Percentiles rank a stretch among this genome's conserved stretches.
Conservation (phyloP, 257 asterid species). For the Salvia miltiorrhiza region DNA sequence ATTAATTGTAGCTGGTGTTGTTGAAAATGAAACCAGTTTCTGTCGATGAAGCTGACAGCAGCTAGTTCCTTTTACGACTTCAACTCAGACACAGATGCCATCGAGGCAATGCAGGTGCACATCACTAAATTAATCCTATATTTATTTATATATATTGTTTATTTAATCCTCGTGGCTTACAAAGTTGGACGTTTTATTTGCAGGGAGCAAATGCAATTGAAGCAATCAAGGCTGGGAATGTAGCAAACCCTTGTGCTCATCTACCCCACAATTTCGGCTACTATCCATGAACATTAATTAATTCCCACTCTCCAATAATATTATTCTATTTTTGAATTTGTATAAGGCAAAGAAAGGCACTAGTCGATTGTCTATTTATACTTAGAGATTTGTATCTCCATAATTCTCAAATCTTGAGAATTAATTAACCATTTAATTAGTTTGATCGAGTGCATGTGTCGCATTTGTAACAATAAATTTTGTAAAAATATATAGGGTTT, state of each 20-base stretch:
- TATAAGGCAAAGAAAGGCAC: not conserved
- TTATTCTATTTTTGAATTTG: slow-evolving; percentile 1
- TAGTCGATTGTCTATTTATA: not conserved
- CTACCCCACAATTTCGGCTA: slow-evolving; percentile 42
- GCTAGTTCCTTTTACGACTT: slow-evolving; percentile 64
- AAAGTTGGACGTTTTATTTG: too few species aligned
- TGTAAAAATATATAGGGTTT: too few species aligned
- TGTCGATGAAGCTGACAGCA: slow-evolving; percentile 84
- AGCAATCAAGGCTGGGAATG: slow-evolving; percentile 48
- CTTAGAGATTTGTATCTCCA: slow-evolving; percentile 11
- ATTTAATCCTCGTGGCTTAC: too few species aligned
- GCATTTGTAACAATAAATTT: not conserved
- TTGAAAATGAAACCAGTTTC: slow-evolving; percentile 50
- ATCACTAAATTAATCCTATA: too few species aligned
- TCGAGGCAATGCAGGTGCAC: slow-evolving; percentile 36
- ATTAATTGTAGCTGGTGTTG: not conserved
- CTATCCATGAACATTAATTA: slow-evolving; percentile 34
- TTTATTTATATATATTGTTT: too few species aligned
- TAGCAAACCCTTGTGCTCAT: slow-evolving; percentile 31
- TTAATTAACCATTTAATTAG: slow-evolving; percentile 21
- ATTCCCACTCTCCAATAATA: not conserved
- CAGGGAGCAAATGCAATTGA: slow-evolving; percentile 66
- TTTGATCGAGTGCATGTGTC: not conserved
- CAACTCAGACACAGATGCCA: slow-evolving; percentile 50
- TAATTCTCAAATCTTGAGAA: not conserved